A percentile compares a stretch with the other conserved stretches of the same genome.
Evolutionary conservation across 768 basidiomycete genomes (phyloP).

Genomic region (Leccinum barrowsii): DNA sequence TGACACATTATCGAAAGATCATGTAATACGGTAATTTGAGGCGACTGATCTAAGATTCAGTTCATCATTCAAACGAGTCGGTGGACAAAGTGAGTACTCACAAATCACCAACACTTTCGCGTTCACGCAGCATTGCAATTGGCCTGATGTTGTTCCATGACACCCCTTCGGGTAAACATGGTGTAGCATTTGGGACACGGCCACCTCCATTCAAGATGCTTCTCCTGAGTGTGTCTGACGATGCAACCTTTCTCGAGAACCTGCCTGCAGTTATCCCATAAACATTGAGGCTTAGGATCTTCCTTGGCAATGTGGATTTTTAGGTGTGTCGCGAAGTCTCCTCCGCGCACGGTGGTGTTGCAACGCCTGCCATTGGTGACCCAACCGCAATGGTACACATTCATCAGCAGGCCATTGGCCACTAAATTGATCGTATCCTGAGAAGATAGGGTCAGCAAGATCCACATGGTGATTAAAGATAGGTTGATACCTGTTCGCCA

Average conservation of each 20-base stretch:
- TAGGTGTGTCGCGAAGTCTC: conserved; percentile 16
- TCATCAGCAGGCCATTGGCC: background rate
- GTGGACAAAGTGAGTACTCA: background rate
- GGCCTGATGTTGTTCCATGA: conserved; percentile 14
- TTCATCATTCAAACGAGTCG: background rate
- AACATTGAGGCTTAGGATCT: conserved; percentile 3
- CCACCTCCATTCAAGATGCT: conserved; percentile 21
- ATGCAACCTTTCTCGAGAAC: conserved; percentile 10
- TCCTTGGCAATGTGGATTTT: conserved; percentile 10
- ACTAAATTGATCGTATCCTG: conserved; percentile 14
- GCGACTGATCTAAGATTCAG: background rate
- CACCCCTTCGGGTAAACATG: conserved; percentile 18
- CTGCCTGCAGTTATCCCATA: conserved; percentile 16
- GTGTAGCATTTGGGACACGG: conserved; percentile 18
- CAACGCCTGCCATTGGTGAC: conserved; percentile 7
- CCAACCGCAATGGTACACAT: conserved; percentile 12
- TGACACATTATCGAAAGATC: background rate
- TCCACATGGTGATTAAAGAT: background rate
- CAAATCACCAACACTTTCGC: background rate
- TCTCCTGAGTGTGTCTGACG: conserved; percentile 23
- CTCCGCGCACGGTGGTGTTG: conserved; percentile 3
- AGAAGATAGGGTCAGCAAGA: background rate
- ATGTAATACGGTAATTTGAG: background rate
- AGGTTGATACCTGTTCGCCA: conserved; percentile 9
- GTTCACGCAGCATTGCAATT: conserved; percentile 7